phyloP scores from a whole-genome alignment of 805 yeast genomes.

The Kurtzmaniella fragi region DNA sequence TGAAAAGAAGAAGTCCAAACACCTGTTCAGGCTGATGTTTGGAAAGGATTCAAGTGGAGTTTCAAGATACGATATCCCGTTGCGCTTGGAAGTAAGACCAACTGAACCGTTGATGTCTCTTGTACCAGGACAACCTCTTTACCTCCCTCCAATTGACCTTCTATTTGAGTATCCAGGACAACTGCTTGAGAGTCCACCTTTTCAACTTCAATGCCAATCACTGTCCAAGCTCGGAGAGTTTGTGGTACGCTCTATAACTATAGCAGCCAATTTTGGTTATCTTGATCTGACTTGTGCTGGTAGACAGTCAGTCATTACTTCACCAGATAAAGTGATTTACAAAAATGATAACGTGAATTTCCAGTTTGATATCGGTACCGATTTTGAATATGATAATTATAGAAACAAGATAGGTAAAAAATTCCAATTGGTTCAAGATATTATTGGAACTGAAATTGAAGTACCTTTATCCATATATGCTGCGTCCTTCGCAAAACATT shows the following conservation, averaged over 20 bases:
- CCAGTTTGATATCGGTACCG: constrained; percentile 2
- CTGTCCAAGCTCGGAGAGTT: constrained; percentile 1
- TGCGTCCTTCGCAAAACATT: constrained; percentile 2
- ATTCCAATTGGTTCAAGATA: constrained; percentile 1
- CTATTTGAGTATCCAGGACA: constrained; percentile 1
- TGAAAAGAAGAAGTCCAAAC: neutral
- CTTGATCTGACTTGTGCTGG: constrained; percentile 2
- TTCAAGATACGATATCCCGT: neutral
- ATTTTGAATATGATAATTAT: constrained; percentile 1
- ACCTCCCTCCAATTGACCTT: constrained; percentile 1
- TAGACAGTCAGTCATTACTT: neutral
- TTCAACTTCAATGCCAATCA: neutral
- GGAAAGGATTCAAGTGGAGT: neutral
- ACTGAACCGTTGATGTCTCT: neutral
- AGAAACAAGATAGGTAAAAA: neutral
- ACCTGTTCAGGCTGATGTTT: constrained; percentile 1
- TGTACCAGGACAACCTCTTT: constrained; percentile 1
- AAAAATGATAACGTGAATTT: neutral
- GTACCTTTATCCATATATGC: constrained; percentile 1
- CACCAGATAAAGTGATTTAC: neutral
- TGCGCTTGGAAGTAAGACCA: neutral
- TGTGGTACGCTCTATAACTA: neutral
- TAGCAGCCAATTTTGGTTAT: neutral
- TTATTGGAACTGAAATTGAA: constrained; percentile 1
- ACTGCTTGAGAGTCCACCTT: neutral